A percentile compares a stretch with the other conserved stretches of the same genome.
These are phyloP conservation scores for Monosporascus sp. DNA, from an alignment of 2,329 filamentous ascomycete genomes.

Conservation along the genomic window DNA sequence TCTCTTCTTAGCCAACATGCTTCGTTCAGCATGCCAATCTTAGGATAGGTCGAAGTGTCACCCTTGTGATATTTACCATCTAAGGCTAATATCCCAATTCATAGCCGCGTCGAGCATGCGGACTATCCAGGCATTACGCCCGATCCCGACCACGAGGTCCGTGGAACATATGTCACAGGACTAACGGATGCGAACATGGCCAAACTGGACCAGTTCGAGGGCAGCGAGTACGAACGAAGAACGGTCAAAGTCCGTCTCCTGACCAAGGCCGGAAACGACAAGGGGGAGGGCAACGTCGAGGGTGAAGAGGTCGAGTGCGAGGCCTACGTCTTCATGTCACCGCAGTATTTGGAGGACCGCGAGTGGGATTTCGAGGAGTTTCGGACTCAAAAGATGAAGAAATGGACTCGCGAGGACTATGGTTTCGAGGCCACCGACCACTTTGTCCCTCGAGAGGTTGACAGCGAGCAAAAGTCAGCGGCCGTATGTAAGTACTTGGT, in stretches of 20 bases:
- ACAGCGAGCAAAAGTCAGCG: slow-evolving; percentile 14
- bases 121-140: slow-evolving; percentile 80
- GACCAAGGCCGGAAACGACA: slow-evolving; percentile 28
- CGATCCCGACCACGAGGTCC: slow-evolving; percentile 51
- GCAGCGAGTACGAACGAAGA: slow-evolving; percentile 45
- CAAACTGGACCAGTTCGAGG: slow-evolving; percentile 79
- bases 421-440: slow-evolving; percentile 33
- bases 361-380: slow-evolving; percentile 93
- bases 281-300: slow-evolving; percentile 35
- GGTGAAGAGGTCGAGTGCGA: slow-evolving; percentile 47
- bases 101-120: slow-evolving; percentile 52
- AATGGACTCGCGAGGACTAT: slow-evolving; percentile 48
- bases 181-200: slow-evolving; percentile 71
- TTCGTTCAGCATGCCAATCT: too few relatives aligned
- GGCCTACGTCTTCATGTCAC: slow-evolving; percentile 59
- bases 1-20: too few relatives aligned
- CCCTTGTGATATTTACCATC: background rate
- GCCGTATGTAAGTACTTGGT: slow-evolving; percentile 17
- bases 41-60: background rate
- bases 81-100: slow-evolving; percentile 17
- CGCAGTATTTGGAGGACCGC: slow-evolving; percentile 52
- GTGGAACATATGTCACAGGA: slow-evolving; percentile 72
- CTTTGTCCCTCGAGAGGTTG: slow-evolving; percentile 16
- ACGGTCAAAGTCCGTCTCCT: slow-evolving; percentile 32
- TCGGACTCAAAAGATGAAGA: slow-evolving; percentile 61